Evolutionary conservation across 1,284 basidiomycete species (phyloP).

Genomic region (Papiliotrema nemorosa): DNA sequence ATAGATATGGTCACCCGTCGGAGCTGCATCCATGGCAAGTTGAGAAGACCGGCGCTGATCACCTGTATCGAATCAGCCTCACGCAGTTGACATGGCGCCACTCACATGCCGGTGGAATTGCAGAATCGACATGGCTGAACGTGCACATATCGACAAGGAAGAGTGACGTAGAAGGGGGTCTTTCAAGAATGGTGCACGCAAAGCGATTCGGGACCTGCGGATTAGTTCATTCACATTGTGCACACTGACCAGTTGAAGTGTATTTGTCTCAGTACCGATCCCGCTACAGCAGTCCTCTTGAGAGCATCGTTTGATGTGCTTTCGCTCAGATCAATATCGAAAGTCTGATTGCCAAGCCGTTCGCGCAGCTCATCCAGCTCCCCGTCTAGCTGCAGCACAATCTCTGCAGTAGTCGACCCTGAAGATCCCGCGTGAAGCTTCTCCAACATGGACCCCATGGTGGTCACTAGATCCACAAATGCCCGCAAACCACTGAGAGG

Average conservation of each 20-base stretch:
- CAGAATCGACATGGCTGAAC: neutral
- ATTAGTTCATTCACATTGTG: neutral
- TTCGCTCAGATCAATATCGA: conserved; percentile 7
- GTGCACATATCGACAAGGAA: conserved; percentile 12
- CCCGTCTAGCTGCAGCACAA: conserved; percentile 12
- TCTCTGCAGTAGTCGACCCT: neutral
- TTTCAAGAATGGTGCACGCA: conserved; percentile 12
- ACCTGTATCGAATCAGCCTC: conserved; percentile 10
- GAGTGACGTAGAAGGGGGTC: conserved; percentile 16
- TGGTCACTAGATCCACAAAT: conserved; percentile 20
- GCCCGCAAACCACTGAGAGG: conserved; percentile 10
- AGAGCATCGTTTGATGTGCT: neutral
- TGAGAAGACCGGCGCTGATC: conserved; percentile 15
- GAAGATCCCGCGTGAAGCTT: conserved; percentile 5
- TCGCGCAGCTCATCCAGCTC: conserved; percentile 12
- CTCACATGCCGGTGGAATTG: conserved; percentile 1
- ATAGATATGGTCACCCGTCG: conserved; percentile 17
- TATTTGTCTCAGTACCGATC: conserved; percentile 18
- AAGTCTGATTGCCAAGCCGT: conserved; percentile 13
- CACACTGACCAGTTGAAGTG: conserved; percentile 18
- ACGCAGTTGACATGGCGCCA: conserved; percentile 7
- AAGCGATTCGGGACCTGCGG: conserved; percentile 15
- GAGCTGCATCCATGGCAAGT: conserved; percentile 25
- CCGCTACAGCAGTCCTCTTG: conserved; percentile 8
- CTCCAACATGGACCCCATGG: conserved; percentile 11